Evolutionary conservation across 2,329 filamentous ascomycete genomes (phyloP).

Genomic region (Lachnum nothofagi): DNA sequence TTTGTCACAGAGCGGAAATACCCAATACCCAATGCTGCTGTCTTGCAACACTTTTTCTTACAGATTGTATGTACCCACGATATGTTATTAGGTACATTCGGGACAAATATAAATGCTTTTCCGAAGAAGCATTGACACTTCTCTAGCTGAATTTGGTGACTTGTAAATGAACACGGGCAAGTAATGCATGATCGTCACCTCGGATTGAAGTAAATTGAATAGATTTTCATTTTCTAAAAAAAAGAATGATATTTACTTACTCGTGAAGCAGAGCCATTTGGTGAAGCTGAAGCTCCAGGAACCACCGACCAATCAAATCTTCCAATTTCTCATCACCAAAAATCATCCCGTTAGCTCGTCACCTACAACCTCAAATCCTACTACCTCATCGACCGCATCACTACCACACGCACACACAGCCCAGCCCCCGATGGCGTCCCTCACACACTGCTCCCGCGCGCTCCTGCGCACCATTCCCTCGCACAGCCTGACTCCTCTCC

Average conservation of each 20-base stretch:
- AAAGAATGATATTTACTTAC: background rate
- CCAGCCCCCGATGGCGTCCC: slow-evolving; percentile 54
- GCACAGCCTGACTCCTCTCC: slow-evolving; percentile 38
- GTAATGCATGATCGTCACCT: background rate
- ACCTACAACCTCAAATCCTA: slow-evolving; percentile 10
- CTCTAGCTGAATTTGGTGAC: background rate
- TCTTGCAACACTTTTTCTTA: background rate
- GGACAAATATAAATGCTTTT: too few relatives aligned
- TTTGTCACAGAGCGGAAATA: background rate
- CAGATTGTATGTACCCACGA: background rate
- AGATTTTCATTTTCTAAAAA: background rate
- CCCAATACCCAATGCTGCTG: background rate
- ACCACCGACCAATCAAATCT: slow-evolving; percentile 5
- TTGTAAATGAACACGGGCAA: background rate
- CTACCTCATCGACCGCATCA: slow-evolving; percentile 9
- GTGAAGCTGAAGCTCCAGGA: background rate
- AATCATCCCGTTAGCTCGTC: slow-evolving; percentile 7
- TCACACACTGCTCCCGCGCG: slow-evolving; percentile 63
- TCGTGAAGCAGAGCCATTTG: background rate
- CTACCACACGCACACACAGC: slow-evolving; percentile 10
- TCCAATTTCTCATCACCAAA: slow-evolving; percentile 4
- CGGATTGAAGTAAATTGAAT: background rate
- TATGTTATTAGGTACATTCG: background rate
- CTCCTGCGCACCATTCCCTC: slow-evolving; percentile 57
- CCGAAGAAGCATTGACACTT: too few relatives aligned